Evolutionary conservation across 2,329 filamentous ascomycete genomes (phyloP).

Genomic region (Sclerotinia subarctica): DNA sequence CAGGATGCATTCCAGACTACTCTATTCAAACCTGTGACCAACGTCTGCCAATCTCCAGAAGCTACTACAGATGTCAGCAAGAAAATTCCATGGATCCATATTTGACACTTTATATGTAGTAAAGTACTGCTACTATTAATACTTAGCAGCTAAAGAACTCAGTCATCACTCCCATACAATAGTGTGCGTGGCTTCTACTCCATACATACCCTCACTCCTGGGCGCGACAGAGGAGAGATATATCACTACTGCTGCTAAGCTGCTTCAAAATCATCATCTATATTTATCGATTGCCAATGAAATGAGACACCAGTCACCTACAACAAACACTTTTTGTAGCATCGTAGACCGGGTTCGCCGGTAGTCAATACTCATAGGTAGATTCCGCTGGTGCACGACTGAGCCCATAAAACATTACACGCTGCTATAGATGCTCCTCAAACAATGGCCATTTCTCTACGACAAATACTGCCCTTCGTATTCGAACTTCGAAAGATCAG

Average conservation of each 20-base stretch:
- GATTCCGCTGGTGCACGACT: neutral
- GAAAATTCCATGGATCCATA: neutral
- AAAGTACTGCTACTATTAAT: too few relatives aligned
- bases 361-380: neutral
- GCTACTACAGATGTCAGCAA: neutral
- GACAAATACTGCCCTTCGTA: neutral
- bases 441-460: neutral
- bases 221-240: too few relatives aligned
- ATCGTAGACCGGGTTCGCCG: neutral
- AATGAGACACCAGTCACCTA: too few relatives aligned
- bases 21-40: too few relatives aligned
- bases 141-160: neutral
- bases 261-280: neutral
- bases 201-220: too few relatives aligned
- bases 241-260: too few relatives aligned
- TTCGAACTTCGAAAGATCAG: too few relatives aligned
- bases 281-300: neutral
- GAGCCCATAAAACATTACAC: neutral
- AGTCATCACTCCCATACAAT: neutral
- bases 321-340: neutral
- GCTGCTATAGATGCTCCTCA: neutral
- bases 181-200: too few relatives aligned
- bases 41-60: neutral
- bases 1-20: too few relatives aligned
- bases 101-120: too few relatives aligned